Evolutionary conservation across 306 rosid genomes (phyloP).

Genomic region (Elaeagnus macrophylla): DNA sequence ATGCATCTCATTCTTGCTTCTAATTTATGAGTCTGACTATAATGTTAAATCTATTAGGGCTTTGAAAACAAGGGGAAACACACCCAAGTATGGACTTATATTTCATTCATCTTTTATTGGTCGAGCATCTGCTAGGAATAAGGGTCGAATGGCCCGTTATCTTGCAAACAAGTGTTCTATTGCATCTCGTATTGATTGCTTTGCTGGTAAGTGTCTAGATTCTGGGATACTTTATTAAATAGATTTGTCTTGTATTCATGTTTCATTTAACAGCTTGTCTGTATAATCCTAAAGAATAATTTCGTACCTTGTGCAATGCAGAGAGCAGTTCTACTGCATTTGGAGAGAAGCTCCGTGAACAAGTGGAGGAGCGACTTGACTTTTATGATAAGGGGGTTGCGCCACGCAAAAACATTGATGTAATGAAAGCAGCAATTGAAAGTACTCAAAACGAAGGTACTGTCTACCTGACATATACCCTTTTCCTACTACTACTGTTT

Average conservation of each 20-base stretch:
- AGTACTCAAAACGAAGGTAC: conserved; percentile 52
- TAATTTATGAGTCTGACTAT: too few species aligned
- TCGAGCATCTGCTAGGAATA: conserved; percentile 81
- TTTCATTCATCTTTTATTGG: conserved; percentile 98
- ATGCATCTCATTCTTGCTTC: too few species aligned
- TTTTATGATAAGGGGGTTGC: conserved; percentile 98
- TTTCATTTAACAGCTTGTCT: neutral
- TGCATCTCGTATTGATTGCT: conserved; percentile 96
- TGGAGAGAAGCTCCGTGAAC: conserved; percentile 90
- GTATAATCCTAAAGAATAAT: neutral
- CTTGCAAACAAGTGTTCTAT: conserved; percentile 97
- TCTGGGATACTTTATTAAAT: neutral
- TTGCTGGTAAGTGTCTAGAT: conserved; percentile 48
- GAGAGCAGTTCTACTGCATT: conserved; percentile 55
- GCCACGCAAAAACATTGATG: conserved; percentile 91
- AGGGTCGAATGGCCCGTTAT: conserved; percentile 98
- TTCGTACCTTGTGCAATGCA: conserved; percentile 21
- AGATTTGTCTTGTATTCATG: neutral
- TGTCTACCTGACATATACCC: neutral
- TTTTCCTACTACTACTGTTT: too few species aligned
- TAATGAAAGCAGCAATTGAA: conserved; percentile 88
- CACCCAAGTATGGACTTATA: conserved; percentile 91
- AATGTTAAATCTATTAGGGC: conserved; percentile 24
- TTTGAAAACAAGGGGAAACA: conserved; percentile 86
- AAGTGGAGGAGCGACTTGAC: conserved; percentile 99